Evolutionary conservation across 2,329 filamentous ascomycete species (phyloP), one percentile per base, ranked within the genome.

Genomic region (Madurella fahalii): DNA sequence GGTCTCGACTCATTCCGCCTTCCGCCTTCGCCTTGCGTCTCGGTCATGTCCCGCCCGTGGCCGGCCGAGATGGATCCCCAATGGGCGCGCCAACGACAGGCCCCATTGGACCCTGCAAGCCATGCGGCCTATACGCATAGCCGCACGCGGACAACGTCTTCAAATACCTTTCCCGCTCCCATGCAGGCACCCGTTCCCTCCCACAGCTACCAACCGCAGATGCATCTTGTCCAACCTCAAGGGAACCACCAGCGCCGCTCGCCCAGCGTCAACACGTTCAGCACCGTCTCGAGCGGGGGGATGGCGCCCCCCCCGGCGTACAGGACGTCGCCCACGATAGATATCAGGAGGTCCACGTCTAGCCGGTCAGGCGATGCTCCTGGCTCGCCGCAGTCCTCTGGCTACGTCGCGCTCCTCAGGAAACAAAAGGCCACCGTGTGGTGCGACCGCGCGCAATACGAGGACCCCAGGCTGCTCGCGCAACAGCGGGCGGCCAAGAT

Each of bases 341-440:
- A 86, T 70, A 73, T 86, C 47, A 85, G 88, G 57, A 84, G 91
- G 61, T 95, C 90, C 30, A 89, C 85, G 31, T 95, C 90, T 3
- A 88, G 87, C 49, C 85, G 90, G 64, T 95, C 90, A 58, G 76
- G 75, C 45, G 68, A 71, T 20, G 64, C 61, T 17, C 61, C 65
- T 4, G 54, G 70, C 18, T 77, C 75, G 52, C 76, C 76, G 15
- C 81, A 82, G 58, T 74, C 87, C 1, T 80, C 80, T n/a, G 86
- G 90, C 61, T 99, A 99, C 71, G 94, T 99, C 49, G 92, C 94
- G 37, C 80, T 96, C n/a, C 86, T 99, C 74, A 85, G 94, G 59
- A 93, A 92, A 70, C 94, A 99, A 73, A 97, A 97, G 71, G 94
- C 91, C 32, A 99, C 94, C 0, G 94, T 99, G 4, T 99, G 94